Evolutionary conservation across 106 monocot genomes (phyloP), one percentile per base, ranked within the genome.

Genomic region (Dendrobium officinale): DNA sequence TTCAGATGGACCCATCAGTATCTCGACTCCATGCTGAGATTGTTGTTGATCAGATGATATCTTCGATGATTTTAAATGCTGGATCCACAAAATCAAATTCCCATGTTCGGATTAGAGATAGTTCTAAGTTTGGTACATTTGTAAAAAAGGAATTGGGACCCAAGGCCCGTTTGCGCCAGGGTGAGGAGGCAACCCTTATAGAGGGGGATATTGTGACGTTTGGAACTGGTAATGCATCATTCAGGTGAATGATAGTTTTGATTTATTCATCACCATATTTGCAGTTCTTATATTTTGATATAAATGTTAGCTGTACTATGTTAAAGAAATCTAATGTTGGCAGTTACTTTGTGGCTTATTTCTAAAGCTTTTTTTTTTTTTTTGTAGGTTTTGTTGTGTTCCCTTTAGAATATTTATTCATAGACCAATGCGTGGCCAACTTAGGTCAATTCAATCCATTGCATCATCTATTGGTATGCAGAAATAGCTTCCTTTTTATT

Each of bases 11-110:
- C 77, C 82, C 88, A 75, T 86, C 89, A 19, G 81, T 98, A 76
- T 98, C 97, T 10, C 84, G 94, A 31, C 81, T 90, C 70, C 97
- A 98, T 88, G 92, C 97, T 16, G 92, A 98, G 87, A 91, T 98
- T 79, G 75, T 91, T 58, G 77, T 94, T 54, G 92, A 91, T 67
- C 64, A 82, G 73, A 93, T 96, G 91, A 19, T 77, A 40, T 56
- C 86, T 42, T 78, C 49, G 40, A 80, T 87, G 80, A 82, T 61
- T 74, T 72, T 66, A 48, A 13, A 18, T 40, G 29, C 45, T 78
- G 80, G 37, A 55, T 72, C 78, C 40, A 29, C 81, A 24, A 70
- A 24, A 27, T 77, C 29, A n/a, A 72, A 72, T 66, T 78, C 86
- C 9, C 45, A 77, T 89, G 91, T 91, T 75, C 77, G 77, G 75